Base-by-base conservation (phyloP, 2,329 filamentous ascomycete species). In the Chrysoporthe austroafricana region DNA sequence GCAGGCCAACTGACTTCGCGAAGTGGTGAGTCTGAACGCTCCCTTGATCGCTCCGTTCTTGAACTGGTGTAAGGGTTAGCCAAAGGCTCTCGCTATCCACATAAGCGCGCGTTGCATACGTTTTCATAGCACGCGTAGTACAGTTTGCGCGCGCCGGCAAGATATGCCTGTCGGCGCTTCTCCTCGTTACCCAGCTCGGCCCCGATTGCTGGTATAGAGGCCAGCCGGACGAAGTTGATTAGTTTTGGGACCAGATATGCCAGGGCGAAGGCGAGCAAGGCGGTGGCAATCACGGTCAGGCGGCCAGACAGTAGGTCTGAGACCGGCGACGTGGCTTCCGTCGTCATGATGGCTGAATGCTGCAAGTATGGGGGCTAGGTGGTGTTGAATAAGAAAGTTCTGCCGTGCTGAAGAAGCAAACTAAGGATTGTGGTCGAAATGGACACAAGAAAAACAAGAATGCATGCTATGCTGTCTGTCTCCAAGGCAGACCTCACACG, bases 111-210 rank as follows among this genome's bases (percentile, higher is more conserved):
- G 26, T 26, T 32, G 21, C 48, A 3, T 34, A 56, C 62, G 7
- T 57, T 64, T 16, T 44, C 26, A 39, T 64, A 64, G 8, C 50
- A 50, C 1, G n/a, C n/a, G 44, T 64, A 43, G 50, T 64, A 64
- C 18, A 64, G 7, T 26, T 64, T 57, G 48, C 48, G 48, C 5
- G 48, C 62, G 5, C 62, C 62, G 34, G 26, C n/a, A 26, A 56
- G 36, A 44, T 64, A 56, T 32, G 62, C 62, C n/a, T 56, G 18
- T 14, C 62, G 43, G 18, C 62, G 62, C 16, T 56, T 64, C 36
- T 64, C 62, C 21, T 64, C 52, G 26, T 57, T 34, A 36, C 62
- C 62, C 7, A 56, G 26, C 21, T 64, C 62, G 7, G 8, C 21
- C 14, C 62, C 62, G 11, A 64, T 46, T 8, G 32, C 2, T 9